Conservation (phyloP, 2,329 filamentous ascomycete genomes). For the Aspergillus fumigatiaffinis region DNA sequence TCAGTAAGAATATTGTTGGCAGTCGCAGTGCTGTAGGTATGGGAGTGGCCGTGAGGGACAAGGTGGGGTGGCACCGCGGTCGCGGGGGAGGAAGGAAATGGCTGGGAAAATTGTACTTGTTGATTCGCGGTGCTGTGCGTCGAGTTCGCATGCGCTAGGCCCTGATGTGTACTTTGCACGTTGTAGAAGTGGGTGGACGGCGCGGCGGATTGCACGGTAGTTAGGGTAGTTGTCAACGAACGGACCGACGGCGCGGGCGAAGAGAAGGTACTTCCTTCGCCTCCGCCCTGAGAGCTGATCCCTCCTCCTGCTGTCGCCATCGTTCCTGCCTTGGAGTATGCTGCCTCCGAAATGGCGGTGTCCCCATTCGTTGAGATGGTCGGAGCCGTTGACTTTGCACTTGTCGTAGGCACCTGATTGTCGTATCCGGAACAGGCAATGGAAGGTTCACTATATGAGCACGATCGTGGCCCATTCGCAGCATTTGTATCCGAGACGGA, state of each 20-base stretch:
- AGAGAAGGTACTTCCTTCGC: slow-evolving; percentile 63
- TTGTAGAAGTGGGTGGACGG: slow-evolving; percentile 47
- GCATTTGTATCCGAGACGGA: slow-evolving; percentile 51
- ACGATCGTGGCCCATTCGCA: slow-evolving; percentile 50
- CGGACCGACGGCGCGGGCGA: slow-evolving; percentile 63
- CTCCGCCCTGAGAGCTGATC: slow-evolving; percentile 61
- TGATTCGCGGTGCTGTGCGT: slow-evolving; percentile 36
- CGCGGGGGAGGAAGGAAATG: slow-evolving; percentile 56
- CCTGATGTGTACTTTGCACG: slow-evolving; percentile 28
- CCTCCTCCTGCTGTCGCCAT: slow-evolving; percentile 61
- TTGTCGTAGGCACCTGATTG: slow-evolving; percentile 55
- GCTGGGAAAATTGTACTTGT: slow-evolving; percentile 55
- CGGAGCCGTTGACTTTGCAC: slow-evolving; percentile 69
- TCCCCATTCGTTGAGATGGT: slow-evolving; percentile 83
- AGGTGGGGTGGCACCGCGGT: slow-evolving; percentile 60
- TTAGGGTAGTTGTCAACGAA: slow-evolving; percentile 62
- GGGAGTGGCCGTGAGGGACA: slow-evolving; percentile 47
- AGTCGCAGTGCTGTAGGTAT: slow-evolving; percentile 58
- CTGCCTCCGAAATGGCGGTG: slow-evolving; percentile 67
- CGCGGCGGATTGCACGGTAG: slow-evolving; percentile 61
- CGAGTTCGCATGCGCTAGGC: slow-evolving; percentile 31
- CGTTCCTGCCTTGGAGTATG: slow-evolving; percentile 78
- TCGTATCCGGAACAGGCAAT: slow-evolving; percentile 59
- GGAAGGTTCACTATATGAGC: slow-evolving; percentile 57
- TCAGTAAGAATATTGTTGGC: slow-evolving; percentile 63